These are phyloP conservation scores for Ogataea henricii DNA, from an alignment of 805 yeast species.

Conservation along the genomic window DNA sequence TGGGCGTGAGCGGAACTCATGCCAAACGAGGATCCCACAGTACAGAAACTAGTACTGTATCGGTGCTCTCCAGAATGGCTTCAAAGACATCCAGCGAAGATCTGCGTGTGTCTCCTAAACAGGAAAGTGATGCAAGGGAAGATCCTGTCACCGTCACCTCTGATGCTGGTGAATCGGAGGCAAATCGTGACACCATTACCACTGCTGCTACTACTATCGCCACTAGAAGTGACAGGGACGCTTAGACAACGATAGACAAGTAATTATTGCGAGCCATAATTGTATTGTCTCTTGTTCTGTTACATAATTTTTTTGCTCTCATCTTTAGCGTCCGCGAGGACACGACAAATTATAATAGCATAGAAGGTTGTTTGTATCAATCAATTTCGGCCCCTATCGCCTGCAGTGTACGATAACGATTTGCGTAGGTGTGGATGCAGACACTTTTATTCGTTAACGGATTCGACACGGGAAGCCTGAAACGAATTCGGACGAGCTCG, in stretches of 20 bases:
- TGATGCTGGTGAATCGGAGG: slow-evolving; percentile 1
- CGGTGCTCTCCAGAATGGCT: background rate
- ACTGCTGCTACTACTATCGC: slow-evolving; percentile 3
- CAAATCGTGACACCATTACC: background rate
- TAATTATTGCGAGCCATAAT: background rate
- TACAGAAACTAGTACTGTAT: background rate
- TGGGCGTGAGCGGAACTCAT: slow-evolving; percentile 34
- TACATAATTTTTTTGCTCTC: background rate
- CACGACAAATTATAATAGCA: background rate
- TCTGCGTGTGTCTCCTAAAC: background rate
- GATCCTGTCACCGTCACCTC: background rate
- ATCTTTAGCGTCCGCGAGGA: background rate
- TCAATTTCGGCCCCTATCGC: too few species aligned
- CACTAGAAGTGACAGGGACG: background rate
- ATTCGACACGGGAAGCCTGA: too few species aligned
- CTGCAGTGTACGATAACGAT: too few species aligned
- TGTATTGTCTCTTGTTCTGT: background rate
- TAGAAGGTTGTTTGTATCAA: background rate
- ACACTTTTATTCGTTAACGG: too few species aligned
- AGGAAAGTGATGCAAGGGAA: background rate
- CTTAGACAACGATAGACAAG: background rate
- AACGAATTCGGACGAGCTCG: too few species aligned
- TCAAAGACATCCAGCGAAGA: slow-evolving; percentile 1
- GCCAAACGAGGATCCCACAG: slow-evolving; percentile 1
- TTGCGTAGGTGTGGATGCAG: too few species aligned